phyloP scores from a whole-genome alignment of 257 asterid genomes.

The Forsythia suspensa region DNA sequence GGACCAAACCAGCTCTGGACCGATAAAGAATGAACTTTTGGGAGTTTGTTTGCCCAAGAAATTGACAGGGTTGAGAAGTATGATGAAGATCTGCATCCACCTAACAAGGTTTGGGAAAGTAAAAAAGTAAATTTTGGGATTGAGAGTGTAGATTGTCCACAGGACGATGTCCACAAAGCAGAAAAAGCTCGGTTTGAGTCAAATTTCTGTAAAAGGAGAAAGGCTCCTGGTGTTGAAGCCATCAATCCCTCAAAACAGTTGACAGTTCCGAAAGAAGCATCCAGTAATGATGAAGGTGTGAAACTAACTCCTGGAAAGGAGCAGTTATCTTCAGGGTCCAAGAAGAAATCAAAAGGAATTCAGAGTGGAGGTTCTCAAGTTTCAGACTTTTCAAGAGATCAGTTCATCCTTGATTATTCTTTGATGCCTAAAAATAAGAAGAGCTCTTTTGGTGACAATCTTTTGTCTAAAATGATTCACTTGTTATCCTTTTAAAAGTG shows the following conservation, averaged over 20 bases:
- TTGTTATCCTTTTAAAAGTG: conserved; percentile 7
- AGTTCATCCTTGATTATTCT: conserved; percentile 43
- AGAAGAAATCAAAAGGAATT: conserved; percentile 52
- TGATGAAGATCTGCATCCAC: conserved; percentile 40
- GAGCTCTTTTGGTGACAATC: conserved; percentile 32
- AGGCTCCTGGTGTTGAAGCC: conserved; percentile 32
- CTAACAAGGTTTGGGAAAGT: conserved; percentile 40
- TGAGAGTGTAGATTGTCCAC: conserved; percentile 34
- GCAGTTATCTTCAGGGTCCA: conserved; percentile 45
- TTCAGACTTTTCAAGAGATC: conserved; percentile 38
- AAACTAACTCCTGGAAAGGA: conserved; percentile 41
- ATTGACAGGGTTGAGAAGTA: conserved; percentile 45
- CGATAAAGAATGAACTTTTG: conserved; percentile 44
- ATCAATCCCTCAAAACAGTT: conserved; percentile 35
- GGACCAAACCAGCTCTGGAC: conserved; percentile 34
- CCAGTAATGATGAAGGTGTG: conserved; percentile 39
- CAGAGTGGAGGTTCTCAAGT: conserved; percentile 39
- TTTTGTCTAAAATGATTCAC: conserved; percentile 42
- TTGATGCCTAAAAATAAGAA: conserved; percentile 48
- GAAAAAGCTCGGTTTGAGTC: conserved; percentile 43
- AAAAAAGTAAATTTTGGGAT: conserved; percentile 40
- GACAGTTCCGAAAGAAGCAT: conserved; percentile 45
- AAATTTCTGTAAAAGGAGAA: conserved; percentile 39
- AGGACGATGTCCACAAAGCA: conserved; percentile 35
- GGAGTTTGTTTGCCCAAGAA: conserved; percentile 40